Evolutionary conservation across 176 grass and related monocot genomes (phyloP).

Genomic region (Rhynchospora pubera): DNA sequence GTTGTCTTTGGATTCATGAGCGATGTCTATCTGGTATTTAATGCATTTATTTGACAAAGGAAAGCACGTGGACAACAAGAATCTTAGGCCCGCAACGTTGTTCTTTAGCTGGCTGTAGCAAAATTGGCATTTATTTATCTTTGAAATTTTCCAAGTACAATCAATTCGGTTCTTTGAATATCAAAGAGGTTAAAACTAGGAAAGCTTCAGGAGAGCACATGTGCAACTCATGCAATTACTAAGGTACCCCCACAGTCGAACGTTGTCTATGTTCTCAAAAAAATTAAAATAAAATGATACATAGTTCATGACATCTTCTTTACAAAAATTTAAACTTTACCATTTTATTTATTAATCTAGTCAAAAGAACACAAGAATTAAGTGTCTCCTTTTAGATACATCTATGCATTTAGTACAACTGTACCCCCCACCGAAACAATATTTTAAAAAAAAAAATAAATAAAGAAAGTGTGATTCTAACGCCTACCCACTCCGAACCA

Average conservation of each 20-base stretch:
- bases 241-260: background rate
- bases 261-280: background rate
- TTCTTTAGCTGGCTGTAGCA: background rate
- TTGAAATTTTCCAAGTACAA: background rate
- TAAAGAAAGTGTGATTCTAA: constrained; percentile 14
- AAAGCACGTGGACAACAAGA: background rate
- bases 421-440: constrained; percentile 18
- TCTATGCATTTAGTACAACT: constrained; percentile 23
- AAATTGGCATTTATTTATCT: background rate
- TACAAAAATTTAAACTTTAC: constrained; percentile 19
- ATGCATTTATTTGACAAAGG: background rate
- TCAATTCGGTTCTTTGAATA: background rate
- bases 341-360: constrained; percentile 16
- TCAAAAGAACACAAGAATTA: constrained; percentile 24
- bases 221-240: too few species aligned
- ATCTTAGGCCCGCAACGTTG: background rate
- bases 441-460: background rate
- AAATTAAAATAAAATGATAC: too few species aligned
- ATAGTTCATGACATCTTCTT: background rate
- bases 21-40: background rate
- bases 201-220: background rate
- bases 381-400: constrained; percentile 25
- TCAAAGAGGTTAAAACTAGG: background rate
- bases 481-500: background rate
- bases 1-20: background rate